Evolutionary conservation across 192 early-diverging fungal species (phyloP).

Genomic region (Linnemannia elongata): DNA sequence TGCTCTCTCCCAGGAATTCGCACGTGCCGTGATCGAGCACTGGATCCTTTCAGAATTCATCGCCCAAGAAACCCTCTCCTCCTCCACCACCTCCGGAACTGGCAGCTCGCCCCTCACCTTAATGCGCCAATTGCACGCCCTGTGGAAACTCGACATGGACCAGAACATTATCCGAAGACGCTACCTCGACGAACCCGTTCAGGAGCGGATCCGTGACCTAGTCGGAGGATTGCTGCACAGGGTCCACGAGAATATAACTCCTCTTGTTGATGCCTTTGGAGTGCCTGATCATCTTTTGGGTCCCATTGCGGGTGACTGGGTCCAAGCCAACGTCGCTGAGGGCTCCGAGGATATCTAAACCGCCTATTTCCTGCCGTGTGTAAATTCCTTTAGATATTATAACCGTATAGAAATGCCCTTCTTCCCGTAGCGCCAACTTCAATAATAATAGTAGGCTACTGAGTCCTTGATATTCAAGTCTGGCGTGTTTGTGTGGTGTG

Average conservation of each 20-base stretch:
- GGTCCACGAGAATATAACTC: conserved; percentile 21
- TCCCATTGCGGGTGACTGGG: conserved; percentile 19
- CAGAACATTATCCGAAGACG: conserved; percentile 16
- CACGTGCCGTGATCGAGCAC: conserved; percentile 24
- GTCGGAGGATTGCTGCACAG: conserved; percentile 16
- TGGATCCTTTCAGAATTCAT: conserved; percentile 17
- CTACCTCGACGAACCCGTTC: conserved; percentile 16
- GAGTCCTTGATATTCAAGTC: too few species aligned
- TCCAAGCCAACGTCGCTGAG: conserved; percentile 7
- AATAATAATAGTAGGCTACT: background rate
- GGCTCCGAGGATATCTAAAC: conserved; percentile 14
- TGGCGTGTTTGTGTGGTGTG: too few species aligned
- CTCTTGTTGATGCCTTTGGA: conserved; percentile 8
- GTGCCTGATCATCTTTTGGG: conserved; percentile 22
- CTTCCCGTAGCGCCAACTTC: background rate
- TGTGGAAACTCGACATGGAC: conserved; percentile 25
- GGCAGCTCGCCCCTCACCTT: background rate
- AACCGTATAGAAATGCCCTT: too few species aligned
- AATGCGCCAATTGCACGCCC: conserved; percentile 18
- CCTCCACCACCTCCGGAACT: background rate
- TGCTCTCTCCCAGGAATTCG: conserved; percentile 20
- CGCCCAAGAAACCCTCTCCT: background rate
- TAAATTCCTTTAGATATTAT: too few species aligned
- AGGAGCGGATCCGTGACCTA: conserved; percentile 14
- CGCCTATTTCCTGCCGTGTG: too few species aligned